These are phyloP conservation scores for Trametes meyenii DNA, from an alignment of 768 basidiomycete species.

Conservation along the genomic window DNA sequence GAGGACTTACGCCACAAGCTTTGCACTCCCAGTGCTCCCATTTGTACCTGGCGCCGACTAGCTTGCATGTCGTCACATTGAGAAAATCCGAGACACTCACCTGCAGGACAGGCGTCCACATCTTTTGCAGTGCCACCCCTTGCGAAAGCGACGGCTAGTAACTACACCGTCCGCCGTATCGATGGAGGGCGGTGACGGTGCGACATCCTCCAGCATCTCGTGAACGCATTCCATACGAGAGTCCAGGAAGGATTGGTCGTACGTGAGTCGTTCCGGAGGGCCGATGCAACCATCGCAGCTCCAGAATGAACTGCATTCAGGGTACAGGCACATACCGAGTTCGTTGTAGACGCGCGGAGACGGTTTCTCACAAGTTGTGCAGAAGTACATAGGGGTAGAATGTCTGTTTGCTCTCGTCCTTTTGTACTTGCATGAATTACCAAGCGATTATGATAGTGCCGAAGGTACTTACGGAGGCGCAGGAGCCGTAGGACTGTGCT, in stretches of 20 bases:
- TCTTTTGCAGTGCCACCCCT: conserved; percentile 66
- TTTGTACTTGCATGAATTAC: background rate
- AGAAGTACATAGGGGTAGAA: conserved; percentile 29
- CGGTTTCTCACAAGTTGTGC: conserved; percentile 44
- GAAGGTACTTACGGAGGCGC: conserved; percentile 1
- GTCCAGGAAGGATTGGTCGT: conserved; percentile 51
- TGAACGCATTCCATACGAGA: conserved; percentile 33
- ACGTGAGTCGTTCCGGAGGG: conserved; percentile 45
- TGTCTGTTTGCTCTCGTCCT: background rate
- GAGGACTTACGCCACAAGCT: conserved; percentile 52
- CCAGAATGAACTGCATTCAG: conserved; percentile 63
- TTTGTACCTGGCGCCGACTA: conserved; percentile 50
- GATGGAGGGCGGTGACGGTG: conserved; percentile 38
- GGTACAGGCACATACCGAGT: conserved; percentile 67
- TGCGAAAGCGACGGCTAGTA: conserved; percentile 58
- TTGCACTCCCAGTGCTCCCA: conserved; percentile 79
- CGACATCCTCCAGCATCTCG: conserved; percentile 42
- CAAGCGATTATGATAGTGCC: background rate
- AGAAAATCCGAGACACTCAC: conserved; percentile 40
- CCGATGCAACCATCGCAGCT: conserved; percentile 26
- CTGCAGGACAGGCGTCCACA: conserved; percentile 79
- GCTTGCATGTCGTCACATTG: background rate
- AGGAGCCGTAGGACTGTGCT: background rate
- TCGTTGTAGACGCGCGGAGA: conserved; percentile 58
- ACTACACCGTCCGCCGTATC: conserved; percentile 39